phyloP scores from a whole-genome alignment of 2,329 filamentous ascomycete genomes.

The Aspergillus uvarum region DNA sequence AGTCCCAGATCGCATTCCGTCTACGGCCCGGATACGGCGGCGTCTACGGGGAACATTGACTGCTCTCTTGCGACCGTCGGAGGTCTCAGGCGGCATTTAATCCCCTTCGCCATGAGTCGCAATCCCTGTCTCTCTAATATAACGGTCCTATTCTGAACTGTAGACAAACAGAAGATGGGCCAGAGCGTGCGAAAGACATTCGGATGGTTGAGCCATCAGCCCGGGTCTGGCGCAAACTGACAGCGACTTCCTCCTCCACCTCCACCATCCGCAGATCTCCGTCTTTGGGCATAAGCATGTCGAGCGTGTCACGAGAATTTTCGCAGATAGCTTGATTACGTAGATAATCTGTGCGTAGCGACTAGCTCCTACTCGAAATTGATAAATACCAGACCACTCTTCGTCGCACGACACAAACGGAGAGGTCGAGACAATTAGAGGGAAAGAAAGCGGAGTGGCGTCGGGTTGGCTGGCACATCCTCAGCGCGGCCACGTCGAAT shows the following conservation, averaged over 20 bases:
- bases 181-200: slow-evolving; percentile 5
- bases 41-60: background rate
- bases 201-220: background rate
- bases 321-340: background rate
- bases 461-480: slow-evolving; percentile 23
- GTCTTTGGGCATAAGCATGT: background rate
- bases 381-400: background rate
- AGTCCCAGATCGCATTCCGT: slow-evolving; percentile 15
- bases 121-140: background rate
- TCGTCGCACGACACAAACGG: background rate
- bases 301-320: background rate
- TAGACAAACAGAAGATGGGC: slow-evolving; percentile 2
- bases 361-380: too few species aligned
- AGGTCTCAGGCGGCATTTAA: background rate
- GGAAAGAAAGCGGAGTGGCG: slow-evolving; percentile 17
- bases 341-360: background rate
- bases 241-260: slow-evolving; percentile 1
- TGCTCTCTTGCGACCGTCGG: background rate
- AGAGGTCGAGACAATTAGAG: slow-evolving; percentile 5
- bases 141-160: background rate
- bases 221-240: slow-evolving; percentile 12
- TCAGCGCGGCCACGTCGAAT: slow-evolving; percentile 36
- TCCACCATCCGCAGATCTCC: slow-evolving; percentile 6
- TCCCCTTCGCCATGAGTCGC: slow-evolving; percentile 1
- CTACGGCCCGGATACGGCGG: slow-evolving; percentile 2